phyloP scores from a whole-genome alignment of 192 early-diverging fungal species.

The Coemansia sp. region DNA sequence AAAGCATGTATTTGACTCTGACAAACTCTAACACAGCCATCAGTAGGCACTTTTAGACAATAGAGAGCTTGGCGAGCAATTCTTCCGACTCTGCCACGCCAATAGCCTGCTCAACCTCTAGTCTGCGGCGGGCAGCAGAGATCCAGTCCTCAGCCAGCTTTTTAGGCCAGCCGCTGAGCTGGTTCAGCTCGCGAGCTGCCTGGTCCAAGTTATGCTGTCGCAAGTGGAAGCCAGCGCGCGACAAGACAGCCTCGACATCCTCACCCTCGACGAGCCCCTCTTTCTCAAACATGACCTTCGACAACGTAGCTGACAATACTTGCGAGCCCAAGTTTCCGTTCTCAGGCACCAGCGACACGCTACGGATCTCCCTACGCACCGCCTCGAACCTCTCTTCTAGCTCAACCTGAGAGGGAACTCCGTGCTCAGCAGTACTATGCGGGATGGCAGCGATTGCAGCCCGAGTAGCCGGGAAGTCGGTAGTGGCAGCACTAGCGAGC shows the following conservation, averaged over 20 bases:
- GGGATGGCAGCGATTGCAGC: slow-evolving; percentile 68
- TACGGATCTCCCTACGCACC: slow-evolving; percentile 70
- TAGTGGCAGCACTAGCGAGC: slow-evolving; percentile 59
- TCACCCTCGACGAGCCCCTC: slow-evolving; percentile 81
- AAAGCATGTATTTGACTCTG: not conserved
- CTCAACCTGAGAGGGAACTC: slow-evolving; percentile 67
- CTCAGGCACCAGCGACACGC: slow-evolving; percentile 83
- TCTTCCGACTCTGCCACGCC: slow-evolving; percentile 64
- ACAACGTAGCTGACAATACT: slow-evolving; percentile 69
- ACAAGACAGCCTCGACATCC: slow-evolving; percentile 84
- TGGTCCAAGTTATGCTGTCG: slow-evolving; percentile 78
- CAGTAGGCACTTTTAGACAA: slow-evolving; percentile 13
- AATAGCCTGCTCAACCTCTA: slow-evolving; percentile 89
- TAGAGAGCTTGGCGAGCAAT: slow-evolving; percentile 46
- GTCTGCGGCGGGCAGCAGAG: slow-evolving; percentile 70
- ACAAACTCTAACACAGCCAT: not conserved
- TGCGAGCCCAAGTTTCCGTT: slow-evolving; percentile 88
- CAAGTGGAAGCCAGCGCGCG: slow-evolving; percentile 77
- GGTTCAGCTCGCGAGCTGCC: slow-evolving; percentile 91
- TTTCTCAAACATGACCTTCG: slow-evolving; percentile 82
- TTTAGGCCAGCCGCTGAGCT: slow-evolving; percentile 90
- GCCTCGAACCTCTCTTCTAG: slow-evolving; percentile 71
- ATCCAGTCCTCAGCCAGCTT: slow-evolving; percentile 89
- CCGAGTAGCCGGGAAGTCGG: slow-evolving; percentile 54
- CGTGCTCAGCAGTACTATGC: slow-evolving; percentile 60